phyloP scores from a whole-genome alignment of 768 basidiomycete species.

The Zangia roseola region DNA sequence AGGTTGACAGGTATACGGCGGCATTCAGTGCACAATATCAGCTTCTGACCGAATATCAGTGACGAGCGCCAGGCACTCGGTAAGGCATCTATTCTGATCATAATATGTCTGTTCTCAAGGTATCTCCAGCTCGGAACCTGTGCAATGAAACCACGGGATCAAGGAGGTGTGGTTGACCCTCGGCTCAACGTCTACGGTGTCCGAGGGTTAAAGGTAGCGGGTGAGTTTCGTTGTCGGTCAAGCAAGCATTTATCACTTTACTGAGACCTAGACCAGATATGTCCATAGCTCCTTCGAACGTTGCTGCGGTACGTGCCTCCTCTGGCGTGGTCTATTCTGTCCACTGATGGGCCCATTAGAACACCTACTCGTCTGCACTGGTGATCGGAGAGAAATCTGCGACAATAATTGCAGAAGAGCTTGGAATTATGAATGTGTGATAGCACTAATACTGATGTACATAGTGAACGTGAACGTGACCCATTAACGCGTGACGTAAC shows the following conservation, averaged over 20 bases:
- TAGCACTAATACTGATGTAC: background rate
- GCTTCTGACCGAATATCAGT: conserved; percentile 15
- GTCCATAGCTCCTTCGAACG: conserved; percentile 40
- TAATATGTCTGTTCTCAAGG: background rate
- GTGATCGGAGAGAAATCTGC: conserved; percentile 29
- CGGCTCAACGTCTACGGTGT: conserved; percentile 62
- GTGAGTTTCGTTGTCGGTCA: conserved; percentile 20
- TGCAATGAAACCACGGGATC: conserved; percentile 61
- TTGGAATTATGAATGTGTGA: conserved; percentile 18
- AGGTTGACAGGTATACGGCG: conserved; percentile 20
- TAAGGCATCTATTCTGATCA: background rate
- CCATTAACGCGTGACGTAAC: conserved; percentile 33
- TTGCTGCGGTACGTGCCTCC: conserved; percentile 28
- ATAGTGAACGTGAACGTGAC: conserved; percentile 9
- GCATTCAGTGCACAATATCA: background rate
- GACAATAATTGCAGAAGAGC: conserved; percentile 19
- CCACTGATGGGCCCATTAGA: conserved; percentile 4
- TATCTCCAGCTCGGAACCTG: conserved; percentile 56
- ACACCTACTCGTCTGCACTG: conserved; percentile 24
- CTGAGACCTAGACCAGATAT: conserved; percentile 26
- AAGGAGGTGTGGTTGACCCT: conserved; percentile 61
- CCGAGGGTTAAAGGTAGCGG: conserved; percentile 57
- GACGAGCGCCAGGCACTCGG: conserved; percentile 34
- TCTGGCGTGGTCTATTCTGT: background rate
- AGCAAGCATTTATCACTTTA: background rate